Evolutionary conservation across 2,329 filamentous ascomycete species (phyloP).

Genomic region (Ophiostoma sp.): DNA sequence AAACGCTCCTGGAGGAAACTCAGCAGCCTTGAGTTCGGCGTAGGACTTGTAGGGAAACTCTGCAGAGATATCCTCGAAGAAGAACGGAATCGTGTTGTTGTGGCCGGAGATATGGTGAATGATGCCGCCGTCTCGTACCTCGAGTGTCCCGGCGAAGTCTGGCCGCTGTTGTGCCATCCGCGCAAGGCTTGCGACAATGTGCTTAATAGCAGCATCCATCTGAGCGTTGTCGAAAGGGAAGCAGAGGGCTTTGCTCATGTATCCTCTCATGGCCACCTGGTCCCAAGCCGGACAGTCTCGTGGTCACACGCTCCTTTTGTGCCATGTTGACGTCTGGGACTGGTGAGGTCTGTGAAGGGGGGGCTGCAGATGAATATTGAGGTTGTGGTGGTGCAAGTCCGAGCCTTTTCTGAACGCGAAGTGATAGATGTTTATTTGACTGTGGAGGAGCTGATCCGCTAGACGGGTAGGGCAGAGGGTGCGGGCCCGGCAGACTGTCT

Average conservation of each 20-base stretch:
- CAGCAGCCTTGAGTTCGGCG: conserved; percentile 32
- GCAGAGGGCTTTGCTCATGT: conserved; percentile 32
- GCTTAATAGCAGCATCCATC: conserved; percentile 17
- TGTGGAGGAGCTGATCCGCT: neutral
- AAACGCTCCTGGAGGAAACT: conserved; percentile 38
- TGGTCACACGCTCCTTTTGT: neutral
- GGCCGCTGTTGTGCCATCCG: conserved; percentile 33
- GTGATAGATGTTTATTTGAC: neutral
- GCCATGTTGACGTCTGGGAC: neutral
- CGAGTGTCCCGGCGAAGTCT: conserved; percentile 35
- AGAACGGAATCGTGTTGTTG: conserved; percentile 31
- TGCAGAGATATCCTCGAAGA: conserved; percentile 28
- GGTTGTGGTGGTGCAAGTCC: neutral
- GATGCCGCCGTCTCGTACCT: conserved; percentile 30
- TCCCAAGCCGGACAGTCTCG: conserved; percentile 28
- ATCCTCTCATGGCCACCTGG: conserved; percentile 30
- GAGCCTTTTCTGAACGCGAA: neutral
- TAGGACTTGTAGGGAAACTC: conserved; percentile 34
- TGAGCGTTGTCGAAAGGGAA: conserved; percentile 31
- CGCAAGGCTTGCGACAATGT: conserved; percentile 30
- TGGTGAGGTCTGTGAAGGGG: neutral
- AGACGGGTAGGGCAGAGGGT: neutral
- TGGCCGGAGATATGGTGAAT: conserved; percentile 30
- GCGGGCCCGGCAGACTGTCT: neutral
- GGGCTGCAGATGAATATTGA: neutral